phyloP scores from a whole-genome alignment of 192 early-diverging fungal species.

The Globomyces pollinis-pini region DNA sequence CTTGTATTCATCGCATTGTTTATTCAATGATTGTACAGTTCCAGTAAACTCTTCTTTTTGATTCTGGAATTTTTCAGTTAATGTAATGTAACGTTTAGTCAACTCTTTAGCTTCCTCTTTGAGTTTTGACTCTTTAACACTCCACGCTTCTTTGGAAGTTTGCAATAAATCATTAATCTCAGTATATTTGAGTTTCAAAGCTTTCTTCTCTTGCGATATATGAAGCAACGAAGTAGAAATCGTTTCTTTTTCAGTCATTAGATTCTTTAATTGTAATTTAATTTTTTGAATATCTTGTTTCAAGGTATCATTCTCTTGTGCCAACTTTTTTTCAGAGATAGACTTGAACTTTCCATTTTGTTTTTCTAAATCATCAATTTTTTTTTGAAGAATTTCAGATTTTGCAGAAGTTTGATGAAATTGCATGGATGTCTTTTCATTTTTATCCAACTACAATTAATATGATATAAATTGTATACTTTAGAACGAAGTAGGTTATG shows the following conservation, averaged over 20 bases:
- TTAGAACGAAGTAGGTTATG: not conserved
- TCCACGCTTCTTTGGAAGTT: not conserved
- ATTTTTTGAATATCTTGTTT: not conserved
- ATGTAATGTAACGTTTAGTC: not conserved
- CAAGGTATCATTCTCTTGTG: slow-evolving; percentile 3
- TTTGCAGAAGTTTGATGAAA: slow-evolving; percentile 8
- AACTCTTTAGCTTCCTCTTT: slow-evolving; percentile 6
- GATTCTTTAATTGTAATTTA: not conserved
- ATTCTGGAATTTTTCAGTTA: not conserved
- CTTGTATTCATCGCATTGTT: not conserved
- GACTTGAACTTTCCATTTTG: slow-evolving; percentile 1
- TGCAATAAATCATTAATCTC: not conserved
- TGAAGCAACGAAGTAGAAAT: not conserved
- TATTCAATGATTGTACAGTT: not conserved
- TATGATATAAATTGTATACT: slow-evolving; percentile 3
- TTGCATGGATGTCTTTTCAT: slow-evolving; percentile 10
- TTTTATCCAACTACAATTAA: slow-evolving; percentile 18
- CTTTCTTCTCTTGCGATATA: not conserved
- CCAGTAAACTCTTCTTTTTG: not conserved
- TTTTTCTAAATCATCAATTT: slow-evolving; percentile 11
- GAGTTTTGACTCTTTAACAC: not conserved
- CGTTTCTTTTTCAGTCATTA: not conserved
- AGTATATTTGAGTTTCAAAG: not conserved
- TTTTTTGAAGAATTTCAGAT: slow-evolving; percentile 9
- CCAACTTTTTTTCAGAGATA: not conserved